These are phyloP conservation scores for Populus tremula DNA, from an alignment of 345 rosid genomes.

Conservation along the genomic window DNA sequence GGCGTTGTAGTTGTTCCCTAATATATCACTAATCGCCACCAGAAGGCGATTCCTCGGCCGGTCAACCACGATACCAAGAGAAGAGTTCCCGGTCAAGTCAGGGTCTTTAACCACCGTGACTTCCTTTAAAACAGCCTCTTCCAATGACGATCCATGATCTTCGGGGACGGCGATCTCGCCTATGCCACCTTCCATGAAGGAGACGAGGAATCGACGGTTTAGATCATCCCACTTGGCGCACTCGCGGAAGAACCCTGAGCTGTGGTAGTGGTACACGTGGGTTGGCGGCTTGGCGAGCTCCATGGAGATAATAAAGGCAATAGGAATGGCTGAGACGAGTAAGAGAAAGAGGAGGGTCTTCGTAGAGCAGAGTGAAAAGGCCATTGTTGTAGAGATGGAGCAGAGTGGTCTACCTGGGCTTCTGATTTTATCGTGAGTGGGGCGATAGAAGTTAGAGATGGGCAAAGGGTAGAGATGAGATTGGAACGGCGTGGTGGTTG, in stretches of 20 bases:
- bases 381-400: conserved; percentile 19
- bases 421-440: no score
- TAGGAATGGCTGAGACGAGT: conserved; percentile 62
- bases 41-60: conserved; percentile 65
- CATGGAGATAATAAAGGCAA: conserved; percentile 56
- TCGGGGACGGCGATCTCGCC: conserved; percentile 59
- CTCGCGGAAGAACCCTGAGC: conserved; percentile 74
- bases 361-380: conserved; percentile 33
- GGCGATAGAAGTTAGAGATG: no score
- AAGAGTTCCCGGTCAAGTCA: conserved; percentile 66
- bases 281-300: conserved; percentile 56
- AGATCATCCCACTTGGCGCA: conserved; percentile 86
- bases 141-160: conserved; percentile 16
- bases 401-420: neutral
- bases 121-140: conserved; percentile 41
- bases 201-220: conserved; percentile 68
- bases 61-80: conserved; percentile 67
- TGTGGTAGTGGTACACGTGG: conserved; percentile 66
- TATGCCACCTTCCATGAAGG: conserved; percentile 73
- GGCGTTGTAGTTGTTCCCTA: conserved; percentile 56
- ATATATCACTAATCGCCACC: conserved; percentile 58
- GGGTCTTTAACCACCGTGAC: conserved; percentile 54
- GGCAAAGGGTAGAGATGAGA: neutral
- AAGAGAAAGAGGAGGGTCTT: conserved; percentile 39
- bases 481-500: no score